Conservation (phyloP, 2,329 filamentous ascomycete genomes). For the Emmonsia crescens region DNA sequence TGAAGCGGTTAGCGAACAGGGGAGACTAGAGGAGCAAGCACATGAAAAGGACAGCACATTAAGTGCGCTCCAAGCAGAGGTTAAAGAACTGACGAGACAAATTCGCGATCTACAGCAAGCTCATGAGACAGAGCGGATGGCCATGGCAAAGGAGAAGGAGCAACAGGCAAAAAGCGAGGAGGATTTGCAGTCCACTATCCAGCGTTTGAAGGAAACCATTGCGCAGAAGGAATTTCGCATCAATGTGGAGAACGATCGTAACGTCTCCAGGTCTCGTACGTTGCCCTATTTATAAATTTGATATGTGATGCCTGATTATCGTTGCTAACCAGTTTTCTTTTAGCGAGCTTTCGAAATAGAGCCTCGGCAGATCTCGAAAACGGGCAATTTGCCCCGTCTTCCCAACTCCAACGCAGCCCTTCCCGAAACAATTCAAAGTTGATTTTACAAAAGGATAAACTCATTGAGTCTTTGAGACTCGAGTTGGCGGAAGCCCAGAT, state of each 20-base stretch:
- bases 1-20: slow-evolving; percentile 71
- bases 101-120: slow-evolving; percentile 86
- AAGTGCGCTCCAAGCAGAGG: slow-evolving; percentile 71
- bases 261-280: slow-evolving; percentile 43
- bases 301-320: not conserved
- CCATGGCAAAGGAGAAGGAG: slow-evolving; percentile 85
- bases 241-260: slow-evolving; percentile 40
- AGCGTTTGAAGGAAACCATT: slow-evolving; percentile 80
- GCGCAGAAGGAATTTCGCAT: slow-evolving; percentile 57
- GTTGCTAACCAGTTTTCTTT: not conserved
- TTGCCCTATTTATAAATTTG: slow-evolving; percentile 7
- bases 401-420: slow-evolving; percentile 74
- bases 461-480: slow-evolving; percentile 83
- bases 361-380: slow-evolving; percentile 55
- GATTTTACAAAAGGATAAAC: slow-evolving; percentile 87
- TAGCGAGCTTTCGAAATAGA: slow-evolving; percentile 41
- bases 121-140: slow-evolving; percentile 79
- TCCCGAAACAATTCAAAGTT: slow-evolving; percentile 83
- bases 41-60: slow-evolving; percentile 80
- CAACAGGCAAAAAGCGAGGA: slow-evolving; percentile 75
- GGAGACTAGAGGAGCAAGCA: slow-evolving; percentile 72
- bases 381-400: slow-evolving; percentile 75
- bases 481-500: slow-evolving; percentile 93
- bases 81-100: slow-evolving; percentile 70
- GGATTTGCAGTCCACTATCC: slow-evolving; percentile 81